phyloP scores from a whole-genome alignment of 2,329 filamentous ascomycete genomes.

The Trichoderma citrinoviride region DNA sequence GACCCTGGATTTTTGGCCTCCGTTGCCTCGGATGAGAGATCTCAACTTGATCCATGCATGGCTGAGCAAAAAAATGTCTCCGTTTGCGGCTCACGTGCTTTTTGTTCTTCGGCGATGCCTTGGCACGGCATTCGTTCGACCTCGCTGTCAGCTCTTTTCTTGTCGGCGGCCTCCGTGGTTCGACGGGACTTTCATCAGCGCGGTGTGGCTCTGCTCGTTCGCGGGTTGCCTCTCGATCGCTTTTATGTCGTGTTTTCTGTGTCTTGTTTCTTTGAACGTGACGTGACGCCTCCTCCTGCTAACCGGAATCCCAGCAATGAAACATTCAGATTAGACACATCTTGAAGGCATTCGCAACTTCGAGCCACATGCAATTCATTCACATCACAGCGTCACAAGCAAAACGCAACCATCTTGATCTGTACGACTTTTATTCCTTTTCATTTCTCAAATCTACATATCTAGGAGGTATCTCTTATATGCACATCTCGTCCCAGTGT shows the following conservation, averaged over 20 bases:
- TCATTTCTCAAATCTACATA: neutral
- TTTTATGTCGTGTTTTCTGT: neutral
- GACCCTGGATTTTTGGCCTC: neutral
- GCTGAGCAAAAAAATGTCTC: neutral
- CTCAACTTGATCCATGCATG: no score
- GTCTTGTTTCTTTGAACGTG: no score
- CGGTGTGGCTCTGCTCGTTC: neutral
- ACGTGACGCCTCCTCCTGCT: no score
- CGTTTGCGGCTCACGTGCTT: neutral
- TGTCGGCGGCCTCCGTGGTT: constrained; percentile 1
- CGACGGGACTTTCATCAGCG: neutral
- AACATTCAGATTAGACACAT: no score
- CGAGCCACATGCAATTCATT: no score
- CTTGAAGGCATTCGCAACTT: no score
- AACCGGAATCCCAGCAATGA: no score
- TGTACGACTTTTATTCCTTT: neutral
- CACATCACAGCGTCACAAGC: neutral
- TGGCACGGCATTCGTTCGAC: neutral
- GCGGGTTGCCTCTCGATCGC: neutral
- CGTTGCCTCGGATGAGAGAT: neutral
- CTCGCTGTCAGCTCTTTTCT: no score
- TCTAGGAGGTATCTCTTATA: constrained; percentile 4
- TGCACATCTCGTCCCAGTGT: neutral
- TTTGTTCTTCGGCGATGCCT: neutral
- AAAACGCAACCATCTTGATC: neutral